Conservation (phyloP, 1,284 basidiomycete genomes). For the Cerrena zonata region DNA sequence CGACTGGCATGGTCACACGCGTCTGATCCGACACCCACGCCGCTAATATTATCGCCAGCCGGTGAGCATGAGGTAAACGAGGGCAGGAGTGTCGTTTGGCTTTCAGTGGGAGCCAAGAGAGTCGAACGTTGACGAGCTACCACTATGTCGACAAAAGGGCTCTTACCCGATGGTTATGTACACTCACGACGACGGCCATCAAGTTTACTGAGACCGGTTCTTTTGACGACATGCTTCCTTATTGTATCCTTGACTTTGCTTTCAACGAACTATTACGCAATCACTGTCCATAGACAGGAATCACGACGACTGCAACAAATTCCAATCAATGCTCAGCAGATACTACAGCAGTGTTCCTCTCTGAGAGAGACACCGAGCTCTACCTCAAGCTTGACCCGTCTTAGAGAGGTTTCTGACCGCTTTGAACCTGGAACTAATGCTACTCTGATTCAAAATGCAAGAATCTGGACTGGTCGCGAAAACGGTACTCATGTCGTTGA, state of each 20-base stretch:
- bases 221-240: constrained; percentile 15
- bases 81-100: no score
- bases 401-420: constrained; percentile 63
- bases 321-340: constrained; percentile 40
- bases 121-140: neutral
- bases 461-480: constrained; percentile 72
- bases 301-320: constrained; percentile 20
- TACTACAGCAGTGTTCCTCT: constrained; percentile 43
- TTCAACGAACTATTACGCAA: constrained; percentile 15
- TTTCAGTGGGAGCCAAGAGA: no score
- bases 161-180: neutral
- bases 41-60: no score
- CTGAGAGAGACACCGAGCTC: constrained; percentile 43
- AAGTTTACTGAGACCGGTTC: constrained; percentile 7
- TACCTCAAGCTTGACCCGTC: constrained; percentile 39
- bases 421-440: constrained; percentile 62
- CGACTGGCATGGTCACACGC: neutral
- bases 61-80: no score
- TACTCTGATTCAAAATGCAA: constrained; percentile 71
- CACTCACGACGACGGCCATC: neutral
- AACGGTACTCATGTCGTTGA: constrained; percentile 60
- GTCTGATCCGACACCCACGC: neutral
- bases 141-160: neutral
- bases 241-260: constrained; percentile 18
- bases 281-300: constrained; percentile 3